These are phyloP conservation scores for Erodium moschatum DNA, from an alignment of 441 rosid genomes.

Conservation along the genomic window DNA sequence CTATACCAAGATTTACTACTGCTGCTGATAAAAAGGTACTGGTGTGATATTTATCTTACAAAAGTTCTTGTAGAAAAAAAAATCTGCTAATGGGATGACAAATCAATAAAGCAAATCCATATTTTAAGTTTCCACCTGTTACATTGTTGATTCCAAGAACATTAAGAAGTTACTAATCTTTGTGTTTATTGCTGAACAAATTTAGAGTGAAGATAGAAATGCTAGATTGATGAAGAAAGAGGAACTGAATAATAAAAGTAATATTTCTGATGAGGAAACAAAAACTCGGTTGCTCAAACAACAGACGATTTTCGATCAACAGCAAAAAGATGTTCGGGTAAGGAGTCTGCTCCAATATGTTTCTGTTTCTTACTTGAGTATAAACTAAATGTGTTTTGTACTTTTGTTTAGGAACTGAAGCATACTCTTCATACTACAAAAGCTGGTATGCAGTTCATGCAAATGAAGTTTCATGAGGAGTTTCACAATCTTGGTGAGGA, in stretches of 20 bases:
- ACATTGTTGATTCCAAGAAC: background rate
- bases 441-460: conserved; percentile 83
- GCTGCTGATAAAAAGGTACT: conserved; percentile 53
- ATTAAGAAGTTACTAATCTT: background rate
- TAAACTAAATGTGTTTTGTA: conserved; percentile 15
- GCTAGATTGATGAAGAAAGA: conserved; percentile 39
- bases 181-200: conserved; percentile 14
- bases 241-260: conserved; percentile 32
- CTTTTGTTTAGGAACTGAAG: conserved; percentile 49
- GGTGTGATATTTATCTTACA: conserved; percentile 16
- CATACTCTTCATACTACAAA: conserved; percentile 56
- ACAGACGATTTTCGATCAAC: conserved; percentile 54
- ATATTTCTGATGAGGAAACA: conserved; percentile 39
- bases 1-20: conserved; percentile 30
- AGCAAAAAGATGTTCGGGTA: conserved; percentile 64
- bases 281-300: conserved; percentile 41
- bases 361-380: conserved; percentile 12
- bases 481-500: conserved; percentile 61
- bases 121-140: background rate
- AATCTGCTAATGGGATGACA: background rate
- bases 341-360: conserved; percentile 14
- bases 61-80: background rate
- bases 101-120: background rate
- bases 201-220: conserved; percentile 54
- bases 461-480: conserved; percentile 76